Percentiles rank a stretch among this genome's conserved stretches.
Evolutionary conservation across 768 basidiomycete species (phyloP).

Genomic region (Terana coerulea): DNA sequence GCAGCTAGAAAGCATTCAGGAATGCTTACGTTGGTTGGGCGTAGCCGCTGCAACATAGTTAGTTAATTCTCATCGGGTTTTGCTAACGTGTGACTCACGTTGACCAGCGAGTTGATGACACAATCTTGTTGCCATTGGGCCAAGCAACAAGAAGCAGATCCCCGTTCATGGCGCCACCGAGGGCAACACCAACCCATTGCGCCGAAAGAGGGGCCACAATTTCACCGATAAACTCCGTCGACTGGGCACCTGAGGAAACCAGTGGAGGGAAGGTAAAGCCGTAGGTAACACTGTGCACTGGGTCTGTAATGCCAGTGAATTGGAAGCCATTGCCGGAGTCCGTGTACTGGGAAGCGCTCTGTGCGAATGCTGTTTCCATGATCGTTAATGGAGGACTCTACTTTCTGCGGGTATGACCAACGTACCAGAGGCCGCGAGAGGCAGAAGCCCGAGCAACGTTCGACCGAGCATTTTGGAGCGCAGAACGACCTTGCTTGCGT

Average conservation of each 20-base stretch:
- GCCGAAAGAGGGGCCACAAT: slow-evolving; percentile 51
- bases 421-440: slow-evolving; percentile 38
- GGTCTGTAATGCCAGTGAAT: slow-evolving; percentile 38
- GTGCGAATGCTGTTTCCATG: slow-evolving; percentile 35
- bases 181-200: slow-evolving; percentile 54
- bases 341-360: slow-evolving; percentile 39
- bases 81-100: slow-evolving; percentile 37
- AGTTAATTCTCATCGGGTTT: neutral
- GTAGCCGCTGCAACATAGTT: slow-evolving; percentile 38
- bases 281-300: slow-evolving; percentile 31
- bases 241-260: slow-evolving; percentile 32
- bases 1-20: neutral
- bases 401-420: neutral
- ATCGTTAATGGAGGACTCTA: neutral
- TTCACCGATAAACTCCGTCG: slow-evolving; percentile 59
- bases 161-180: slow-evolving; percentile 52
- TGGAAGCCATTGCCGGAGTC: slow-evolving; percentile 55
- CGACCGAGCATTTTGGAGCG: slow-evolving; percentile 18
- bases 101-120: slow-evolving; percentile 48
- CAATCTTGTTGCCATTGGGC: slow-evolving; percentile 51
- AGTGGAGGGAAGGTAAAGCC: slow-evolving; percentile 53
- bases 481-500: neutral
- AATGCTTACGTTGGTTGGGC: slow-evolving; percentile 42
- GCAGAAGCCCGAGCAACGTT: slow-evolving; percentile 32
- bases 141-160: slow-evolving; percentile 59